Conservation (phyloP, 1,139 yeast species). For the Magnusiomyces magnusii region DNA sequence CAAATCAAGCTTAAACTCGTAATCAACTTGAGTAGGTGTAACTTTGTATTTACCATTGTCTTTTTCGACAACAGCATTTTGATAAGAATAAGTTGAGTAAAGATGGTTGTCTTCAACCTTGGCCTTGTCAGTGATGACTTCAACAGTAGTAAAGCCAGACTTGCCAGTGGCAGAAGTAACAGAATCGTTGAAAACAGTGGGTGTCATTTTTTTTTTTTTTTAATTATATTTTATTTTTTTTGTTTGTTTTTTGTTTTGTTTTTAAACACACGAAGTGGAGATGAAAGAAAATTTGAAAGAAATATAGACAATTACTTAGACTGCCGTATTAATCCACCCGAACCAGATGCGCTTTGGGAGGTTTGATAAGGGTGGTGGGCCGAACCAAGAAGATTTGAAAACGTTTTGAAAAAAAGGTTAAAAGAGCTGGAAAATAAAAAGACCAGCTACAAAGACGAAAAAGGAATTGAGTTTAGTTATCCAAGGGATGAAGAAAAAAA, state of each 20-base stretch:
- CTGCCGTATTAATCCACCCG: slow-evolving; percentile 29
- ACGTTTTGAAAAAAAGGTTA: slow-evolving; percentile 23
- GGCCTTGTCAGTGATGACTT: slow-evolving; percentile 54
- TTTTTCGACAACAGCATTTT: slow-evolving; percentile 53
- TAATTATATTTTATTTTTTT: slow-evolving; percentile 8
- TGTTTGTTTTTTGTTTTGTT: slow-evolving; percentile 8
- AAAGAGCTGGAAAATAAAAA: slow-evolving; percentile 8
- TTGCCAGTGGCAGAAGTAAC: slow-evolving; percentile 30
- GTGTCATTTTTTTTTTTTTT: slow-evolving; percentile 30
- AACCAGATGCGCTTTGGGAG: slow-evolving; percentile 31
- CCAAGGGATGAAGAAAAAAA: neutral
- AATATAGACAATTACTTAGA: slow-evolving; percentile 1
- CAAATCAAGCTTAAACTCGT: slow-evolving; percentile 80
- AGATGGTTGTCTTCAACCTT: slow-evolving; percentile 51
- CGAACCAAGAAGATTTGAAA: slow-evolving; percentile 29
- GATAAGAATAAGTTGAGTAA: slow-evolving; percentile 63
- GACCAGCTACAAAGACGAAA: neutral
- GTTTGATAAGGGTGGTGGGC: slow-evolving; percentile 33
- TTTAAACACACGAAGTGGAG: slow-evolving; percentile 7
- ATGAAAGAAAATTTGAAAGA: slow-evolving; percentile 8
- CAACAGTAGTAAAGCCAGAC: slow-evolving; percentile 42
- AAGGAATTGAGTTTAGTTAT: neutral
- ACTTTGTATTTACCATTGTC: slow-evolving; percentile 55
- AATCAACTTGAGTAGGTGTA: slow-evolving; percentile 63
- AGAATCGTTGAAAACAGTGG: slow-evolving; percentile 27